Conservation (phyloP, 2,329 filamentous ascomycete species). For the Botrytis deweyae region DNA sequence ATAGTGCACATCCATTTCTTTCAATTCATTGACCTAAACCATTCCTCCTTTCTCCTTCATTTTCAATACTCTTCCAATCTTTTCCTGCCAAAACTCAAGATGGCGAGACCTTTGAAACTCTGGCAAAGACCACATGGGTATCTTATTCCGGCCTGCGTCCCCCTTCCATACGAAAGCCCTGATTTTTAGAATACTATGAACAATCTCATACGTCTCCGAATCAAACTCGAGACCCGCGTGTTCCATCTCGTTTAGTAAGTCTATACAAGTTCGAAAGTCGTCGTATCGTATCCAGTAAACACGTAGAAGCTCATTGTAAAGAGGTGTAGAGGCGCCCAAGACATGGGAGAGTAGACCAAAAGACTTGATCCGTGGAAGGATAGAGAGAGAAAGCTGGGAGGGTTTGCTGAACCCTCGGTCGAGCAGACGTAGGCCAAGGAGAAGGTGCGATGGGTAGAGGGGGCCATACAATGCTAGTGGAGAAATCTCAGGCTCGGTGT, state of each 20-base stretch:
- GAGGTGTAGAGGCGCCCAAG: constrained; percentile 65
- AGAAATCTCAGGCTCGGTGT: constrained; percentile 23
- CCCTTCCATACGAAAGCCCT: constrained; percentile 27
- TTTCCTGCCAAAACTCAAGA: constrained; percentile 32
- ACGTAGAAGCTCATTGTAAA: constrained; percentile 67
- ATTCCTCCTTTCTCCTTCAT: constrained; percentile 16
- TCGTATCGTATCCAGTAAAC: constrained; percentile 62
- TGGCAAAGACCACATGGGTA: constrained; percentile 35
- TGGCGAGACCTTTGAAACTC: constrained; percentile 30
- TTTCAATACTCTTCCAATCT: constrained; percentile 26
- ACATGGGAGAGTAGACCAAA: constrained; percentile 70
- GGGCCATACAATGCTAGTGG: constrained; percentile 57
- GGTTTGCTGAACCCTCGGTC: constrained; percentile 55
- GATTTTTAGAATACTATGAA: constrained; percentile 30
- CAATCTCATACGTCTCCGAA: constrained; percentile 36
- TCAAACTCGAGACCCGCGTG: constrained; percentile 36
- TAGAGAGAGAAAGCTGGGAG: constrained; percentile 58
- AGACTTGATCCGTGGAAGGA: constrained; percentile 66
- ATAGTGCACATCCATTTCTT: not conserved
- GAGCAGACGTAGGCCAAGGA: constrained; percentile 56
- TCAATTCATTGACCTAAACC: not conserved
- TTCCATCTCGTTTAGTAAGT: constrained; percentile 39
- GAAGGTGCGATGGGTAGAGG: constrained; percentile 62
- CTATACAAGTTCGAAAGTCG: constrained; percentile 43
- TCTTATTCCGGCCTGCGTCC: constrained; percentile 27